A percentile compares a stretch with the other conserved stretches of the same genome.
phyloP scores from a whole-genome alignment of 2,329 filamentous ascomycete genomes.

The Arthrobotrys iridis region DNA sequence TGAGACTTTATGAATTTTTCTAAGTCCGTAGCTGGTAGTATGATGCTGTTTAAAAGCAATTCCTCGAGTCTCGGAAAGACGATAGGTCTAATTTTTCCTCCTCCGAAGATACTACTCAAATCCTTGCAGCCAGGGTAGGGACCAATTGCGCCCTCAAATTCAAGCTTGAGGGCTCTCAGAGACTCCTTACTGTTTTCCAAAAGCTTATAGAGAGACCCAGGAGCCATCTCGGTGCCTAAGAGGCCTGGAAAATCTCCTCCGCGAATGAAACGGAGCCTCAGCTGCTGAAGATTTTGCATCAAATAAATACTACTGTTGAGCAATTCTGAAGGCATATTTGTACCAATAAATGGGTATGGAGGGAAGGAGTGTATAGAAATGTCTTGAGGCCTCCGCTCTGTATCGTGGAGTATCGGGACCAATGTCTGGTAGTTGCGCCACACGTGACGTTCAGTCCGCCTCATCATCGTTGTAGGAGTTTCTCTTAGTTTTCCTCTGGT shows the following conservation, averaged over 20 bases:
- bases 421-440: constrained; percentile 8
- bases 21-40: neutral
- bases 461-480: neutral
- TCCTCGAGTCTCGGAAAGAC: neutral
- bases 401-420: neutral
- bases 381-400: neutral
- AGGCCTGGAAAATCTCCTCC: neutral
- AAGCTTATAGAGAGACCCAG: neutral
- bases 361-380: neutral
- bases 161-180: neutral
- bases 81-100: neutral
- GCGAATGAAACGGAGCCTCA: neutral
- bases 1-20: neutral
- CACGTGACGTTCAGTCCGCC: neutral
- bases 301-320: neutral
- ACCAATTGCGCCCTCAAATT: neutral
- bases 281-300: neutral
- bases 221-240: neutral
- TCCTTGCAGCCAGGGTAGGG: neutral
- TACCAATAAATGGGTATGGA: neutral
- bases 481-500: neutral
- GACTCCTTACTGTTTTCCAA: neutral
- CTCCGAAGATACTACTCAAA: neutral
- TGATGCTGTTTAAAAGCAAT: neutral
- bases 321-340: neutral